Conservation (phyloP, 164 flowering plant genomes). For the Vitis riparia region DNA sequence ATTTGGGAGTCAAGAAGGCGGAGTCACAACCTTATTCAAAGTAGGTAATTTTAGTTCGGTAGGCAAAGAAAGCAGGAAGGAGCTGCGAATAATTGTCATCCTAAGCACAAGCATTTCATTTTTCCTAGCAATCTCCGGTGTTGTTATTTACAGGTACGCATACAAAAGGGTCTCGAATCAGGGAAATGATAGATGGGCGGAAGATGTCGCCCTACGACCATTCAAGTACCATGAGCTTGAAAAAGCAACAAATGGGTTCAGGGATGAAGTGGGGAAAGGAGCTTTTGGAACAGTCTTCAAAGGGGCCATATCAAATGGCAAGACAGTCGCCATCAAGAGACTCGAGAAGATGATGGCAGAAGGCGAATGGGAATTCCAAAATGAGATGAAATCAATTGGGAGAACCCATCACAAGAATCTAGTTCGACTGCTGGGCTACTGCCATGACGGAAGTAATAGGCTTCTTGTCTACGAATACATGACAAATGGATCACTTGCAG, state of each 20-base stretch:
- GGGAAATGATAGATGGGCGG: neutral
- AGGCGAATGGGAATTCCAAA: constrained; percentile 8
- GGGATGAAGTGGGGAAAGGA: constrained; percentile 11
- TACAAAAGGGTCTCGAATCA: neutral
- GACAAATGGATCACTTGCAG: constrained; percentile 13
- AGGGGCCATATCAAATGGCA: constrained; percentile 3
- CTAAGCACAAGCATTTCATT: neutral
- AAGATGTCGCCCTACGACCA: neutral
- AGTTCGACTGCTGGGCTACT: constrained; percentile 12
- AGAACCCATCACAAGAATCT: constrained; percentile 6
- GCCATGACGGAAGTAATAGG: constrained; percentile 2
- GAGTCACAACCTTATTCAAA: no score
- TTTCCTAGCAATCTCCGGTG: neutral
- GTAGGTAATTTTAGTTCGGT: no score
- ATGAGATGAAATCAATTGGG: constrained; percentile 6
- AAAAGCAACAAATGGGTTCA: constrained; percentile 5
- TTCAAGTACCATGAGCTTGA: constrained; percentile 6
- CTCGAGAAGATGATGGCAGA: constrained; percentile 1
- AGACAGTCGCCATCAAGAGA: constrained; percentile 8
- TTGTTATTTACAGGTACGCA: neutral
- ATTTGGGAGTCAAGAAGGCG: neutral
- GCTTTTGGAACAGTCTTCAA: constrained; percentile 12
- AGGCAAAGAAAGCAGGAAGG: neutral
- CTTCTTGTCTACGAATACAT: constrained; percentile 15
- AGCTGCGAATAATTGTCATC: neutral